phyloP scores from a whole-genome alignment of 768 basidiomycete species.

The Macrolepiota albuminosa region DNA sequence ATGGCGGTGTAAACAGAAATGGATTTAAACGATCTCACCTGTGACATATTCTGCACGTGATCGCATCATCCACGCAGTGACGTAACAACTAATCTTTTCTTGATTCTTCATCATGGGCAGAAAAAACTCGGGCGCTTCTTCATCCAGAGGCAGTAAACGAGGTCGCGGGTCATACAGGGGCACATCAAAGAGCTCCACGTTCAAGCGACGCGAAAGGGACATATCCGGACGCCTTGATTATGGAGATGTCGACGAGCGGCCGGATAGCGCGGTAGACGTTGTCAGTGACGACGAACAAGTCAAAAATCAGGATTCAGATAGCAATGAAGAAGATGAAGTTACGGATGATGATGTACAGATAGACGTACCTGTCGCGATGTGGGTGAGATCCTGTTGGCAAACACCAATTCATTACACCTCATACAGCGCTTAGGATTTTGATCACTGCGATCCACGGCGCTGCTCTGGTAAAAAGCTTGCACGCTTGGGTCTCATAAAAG shows the following conservation, averaged over 20 bases:
- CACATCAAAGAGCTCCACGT: constrained; percentile 5
- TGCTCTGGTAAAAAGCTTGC: constrained; percentile 86
- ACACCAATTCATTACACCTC: background rate
- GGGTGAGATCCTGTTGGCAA: constrained; percentile 54
- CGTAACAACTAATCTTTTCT: background rate
- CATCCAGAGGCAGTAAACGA: constrained; percentile 30
- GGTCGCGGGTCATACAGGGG: constrained; percentile 24
- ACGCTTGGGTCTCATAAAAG: constrained; percentile 77
- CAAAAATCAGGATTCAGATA: constrained; percentile 18
- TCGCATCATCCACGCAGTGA: background rate
- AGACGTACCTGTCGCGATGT: constrained; percentile 89
- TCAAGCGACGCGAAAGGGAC: constrained; percentile 16
- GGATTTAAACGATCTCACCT: background rate
- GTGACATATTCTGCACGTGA: background rate
- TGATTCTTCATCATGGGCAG: constrained; percentile 30
- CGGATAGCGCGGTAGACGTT: constrained; percentile 55
- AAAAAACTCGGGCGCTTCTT: constrained; percentile 29
- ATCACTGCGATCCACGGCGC: constrained; percentile 90
- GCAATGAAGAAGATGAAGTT: constrained; percentile 23
- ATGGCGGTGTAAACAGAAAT: too few relatives aligned
- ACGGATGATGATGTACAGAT: constrained; percentile 32
- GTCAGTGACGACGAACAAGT: constrained; percentile 34
- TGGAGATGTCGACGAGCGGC: constrained; percentile 34
- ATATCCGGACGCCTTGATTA: constrained; percentile 4
- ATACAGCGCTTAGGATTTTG: constrained; percentile 71